Evolutionary conservation across 2,329 filamentous ascomycete species (phyloP).

Genomic region (Nannizziopsis barbatae): DNA sequence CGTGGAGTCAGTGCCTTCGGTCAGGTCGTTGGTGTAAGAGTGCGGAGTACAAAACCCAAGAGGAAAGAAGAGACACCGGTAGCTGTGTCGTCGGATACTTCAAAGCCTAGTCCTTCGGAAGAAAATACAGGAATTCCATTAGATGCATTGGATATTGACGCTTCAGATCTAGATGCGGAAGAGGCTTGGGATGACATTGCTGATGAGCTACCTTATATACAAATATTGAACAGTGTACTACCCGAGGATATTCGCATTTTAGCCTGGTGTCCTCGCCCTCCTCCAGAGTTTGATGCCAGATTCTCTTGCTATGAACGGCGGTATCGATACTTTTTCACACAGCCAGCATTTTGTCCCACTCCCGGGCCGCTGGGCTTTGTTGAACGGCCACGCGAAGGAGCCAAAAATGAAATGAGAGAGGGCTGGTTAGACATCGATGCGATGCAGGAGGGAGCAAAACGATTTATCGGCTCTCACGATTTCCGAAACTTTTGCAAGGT

Average conservation of each 20-base stretch:
- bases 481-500: constrained; percentile 97
- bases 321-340: constrained; percentile 97
- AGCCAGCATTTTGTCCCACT: constrained; percentile 68
- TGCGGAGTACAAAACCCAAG: constrained; percentile 66
- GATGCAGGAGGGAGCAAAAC: constrained; percentile 71
- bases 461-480: constrained; percentile 75
- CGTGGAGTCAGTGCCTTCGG: constrained; percentile 92
- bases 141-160: constrained; percentile 14
- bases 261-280: constrained; percentile 82
- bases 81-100: constrained; percentile 5
- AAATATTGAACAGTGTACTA: constrained; percentile 73
- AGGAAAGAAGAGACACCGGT: constrained; percentile 23
- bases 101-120: constrained; percentile 16
- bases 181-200: constrained; percentile 52
- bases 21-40: constrained; percentile 74
- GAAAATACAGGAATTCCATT: constrained; percentile 6
- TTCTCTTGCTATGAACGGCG: constrained; percentile 85
- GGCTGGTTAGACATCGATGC: constrained; percentile 80
- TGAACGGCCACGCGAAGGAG: constrained; percentile 20
- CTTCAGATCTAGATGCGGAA: constrained; percentile 24
- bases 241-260: constrained; percentile 81
- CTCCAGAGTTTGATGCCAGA: constrained; percentile 71
- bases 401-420: constrained; percentile 37
- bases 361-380: constrained; percentile 45
- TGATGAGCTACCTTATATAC: constrained; percentile 76